phyloP scores from a whole-genome alignment of 139 green algal species.

The Tetradesmus lagerheimii region DNA sequence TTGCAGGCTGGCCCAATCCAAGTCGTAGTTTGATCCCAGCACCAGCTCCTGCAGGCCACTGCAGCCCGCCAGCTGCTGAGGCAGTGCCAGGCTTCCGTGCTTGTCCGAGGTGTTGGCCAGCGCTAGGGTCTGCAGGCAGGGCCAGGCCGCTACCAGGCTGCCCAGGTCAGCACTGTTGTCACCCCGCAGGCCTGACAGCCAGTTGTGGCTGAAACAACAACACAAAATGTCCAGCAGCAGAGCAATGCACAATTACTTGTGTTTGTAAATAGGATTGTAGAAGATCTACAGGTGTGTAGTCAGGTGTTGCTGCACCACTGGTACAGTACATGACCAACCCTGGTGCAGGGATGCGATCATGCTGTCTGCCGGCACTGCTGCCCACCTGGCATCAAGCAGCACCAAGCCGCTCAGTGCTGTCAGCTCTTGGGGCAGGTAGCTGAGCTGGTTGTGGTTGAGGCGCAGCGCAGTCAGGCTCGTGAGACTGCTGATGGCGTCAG shows the following conservation, averaged over 20 bases:
- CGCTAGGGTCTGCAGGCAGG: not conserved
- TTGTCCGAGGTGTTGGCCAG: constrained; percentile 33
- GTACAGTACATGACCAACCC: too few relatives aligned
- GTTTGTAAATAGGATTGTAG: too few relatives aligned
- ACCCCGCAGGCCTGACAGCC: constrained; percentile 15
- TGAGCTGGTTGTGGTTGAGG: constrained; percentile 22
- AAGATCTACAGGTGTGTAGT: too few relatives aligned
- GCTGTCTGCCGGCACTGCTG: not conserved
- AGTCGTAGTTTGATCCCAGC: not conserved
- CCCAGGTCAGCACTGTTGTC: not conserved
- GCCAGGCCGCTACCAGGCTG: not conserved
- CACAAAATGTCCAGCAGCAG: not conserved
- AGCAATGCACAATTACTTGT: not conserved
- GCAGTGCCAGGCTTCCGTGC: not conserved
- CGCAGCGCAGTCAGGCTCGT: not conserved
- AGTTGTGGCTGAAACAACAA: constrained; percentile 16
- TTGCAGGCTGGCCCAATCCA: constrained; percentile 17
- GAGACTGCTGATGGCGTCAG: not conserved
- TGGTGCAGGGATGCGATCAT: too few relatives aligned
- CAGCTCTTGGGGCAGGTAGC: not conserved
- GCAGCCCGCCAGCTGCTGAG: not conserved
- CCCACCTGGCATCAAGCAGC: not conserved
- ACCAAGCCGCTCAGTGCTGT: constrained; percentile 3
- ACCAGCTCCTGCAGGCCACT: not conserved
- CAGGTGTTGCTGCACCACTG: too few relatives aligned